Evolutionary conservation across 2,329 filamentous ascomycete genomes (phyloP).

Genomic region (Myrmaecium sp.): DNA sequence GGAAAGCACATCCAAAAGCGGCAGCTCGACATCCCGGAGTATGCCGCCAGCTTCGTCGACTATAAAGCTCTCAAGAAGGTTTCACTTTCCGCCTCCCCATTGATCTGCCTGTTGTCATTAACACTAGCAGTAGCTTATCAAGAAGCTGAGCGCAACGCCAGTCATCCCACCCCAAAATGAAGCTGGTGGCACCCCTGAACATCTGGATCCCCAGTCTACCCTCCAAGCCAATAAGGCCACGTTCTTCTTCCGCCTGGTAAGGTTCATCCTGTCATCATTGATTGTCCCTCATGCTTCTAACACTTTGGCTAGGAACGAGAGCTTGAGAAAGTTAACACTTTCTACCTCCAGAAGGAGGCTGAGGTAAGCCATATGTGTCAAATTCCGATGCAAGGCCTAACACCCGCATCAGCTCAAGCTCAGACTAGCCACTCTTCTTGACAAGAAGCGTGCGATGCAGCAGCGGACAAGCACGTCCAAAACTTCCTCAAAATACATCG

Average conservation of each 20-base stretch:
- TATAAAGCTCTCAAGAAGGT: conserved; percentile 99
- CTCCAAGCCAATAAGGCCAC: conserved; percentile 95
- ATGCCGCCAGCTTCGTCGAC: conserved; percentile 97
- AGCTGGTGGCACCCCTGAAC: conserved; percentile 22
- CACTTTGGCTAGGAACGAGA: conserved; percentile 58
- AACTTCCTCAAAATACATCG: conserved; percentile 83
- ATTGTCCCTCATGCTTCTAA: conserved; percentile 4
- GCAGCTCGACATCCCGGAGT: conserved; percentile 97
- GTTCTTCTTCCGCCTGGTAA: conserved; percentile 93
- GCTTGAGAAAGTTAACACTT: conserved; percentile 94
- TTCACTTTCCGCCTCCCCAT: conserved; percentile 8
- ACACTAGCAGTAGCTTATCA: conserved; percentile 99
- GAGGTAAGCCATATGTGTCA: conserved; percentile 48
- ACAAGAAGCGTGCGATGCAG: conserved; percentile 87
- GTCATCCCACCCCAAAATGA: conserved; percentile 64
- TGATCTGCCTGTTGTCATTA: conserved; percentile 5
- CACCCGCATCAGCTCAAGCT: conserved; percentile 61
- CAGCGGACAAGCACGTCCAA: conserved; percentile 62
- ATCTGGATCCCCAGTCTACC: conserved; percentile 64
- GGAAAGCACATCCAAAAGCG: conserved; percentile 98
- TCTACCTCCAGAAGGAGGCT: conserved; percentile 94
- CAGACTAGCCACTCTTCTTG: conserved; percentile 75
- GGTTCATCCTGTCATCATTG: conserved; percentile 13
- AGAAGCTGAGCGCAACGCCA: conserved; percentile 87
- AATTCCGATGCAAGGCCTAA: conserved; percentile 7